Percentiles rank a stretch among this genome's conserved stretches.
phyloP scores from a whole-genome alignment of 345 rosid species.

The Moringa oleifera region DNA sequence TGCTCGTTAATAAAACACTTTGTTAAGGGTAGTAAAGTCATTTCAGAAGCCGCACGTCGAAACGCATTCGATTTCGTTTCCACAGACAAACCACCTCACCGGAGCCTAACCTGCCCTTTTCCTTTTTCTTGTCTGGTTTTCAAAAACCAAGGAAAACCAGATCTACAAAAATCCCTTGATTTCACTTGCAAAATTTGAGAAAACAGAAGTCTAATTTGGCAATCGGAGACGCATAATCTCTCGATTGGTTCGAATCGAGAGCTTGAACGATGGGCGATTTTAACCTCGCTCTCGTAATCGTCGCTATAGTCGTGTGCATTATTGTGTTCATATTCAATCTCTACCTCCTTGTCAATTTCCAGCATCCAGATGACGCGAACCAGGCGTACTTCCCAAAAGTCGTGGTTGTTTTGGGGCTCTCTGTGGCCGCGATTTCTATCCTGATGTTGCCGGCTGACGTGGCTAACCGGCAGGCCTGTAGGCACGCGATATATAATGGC shows the following conservation, averaged over 20 bases:
- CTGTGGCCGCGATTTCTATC: conserved; percentile 81
- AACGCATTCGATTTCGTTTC: too few relatives aligned
- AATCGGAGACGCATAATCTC: conserved; percentile 8
- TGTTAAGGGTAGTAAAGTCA: conserved; percentile 10
- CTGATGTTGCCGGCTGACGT: conserved; percentile 99
- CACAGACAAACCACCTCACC: conserved; percentile 15
- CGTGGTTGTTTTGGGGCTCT: conserved; percentile 91
- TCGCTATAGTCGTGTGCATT: conserved; percentile 84
- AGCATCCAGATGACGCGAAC: conserved; percentile 97
- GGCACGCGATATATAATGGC: conserved; percentile 85
- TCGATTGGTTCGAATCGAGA: conserved; percentile 27
- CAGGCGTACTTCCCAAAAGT: conserved; percentile 98
- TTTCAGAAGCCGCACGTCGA: too few relatives aligned
- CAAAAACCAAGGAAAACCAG: conserved; percentile 16
- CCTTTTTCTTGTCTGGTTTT: conserved; percentile 14
- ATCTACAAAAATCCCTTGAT: conserved; percentile 21
- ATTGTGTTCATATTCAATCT: conserved; percentile 84
- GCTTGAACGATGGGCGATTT: conserved; percentile 83
- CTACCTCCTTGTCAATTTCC: conserved; percentile 94
- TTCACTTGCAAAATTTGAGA: conserved; percentile 10
- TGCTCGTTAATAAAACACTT: not conserved
- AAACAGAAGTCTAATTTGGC: conserved; percentile 25
- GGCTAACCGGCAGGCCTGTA: conserved; percentile 98
- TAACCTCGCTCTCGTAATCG: conserved; percentile 97
- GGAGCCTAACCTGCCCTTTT: conserved; percentile 20